Evolutionary conservation across 768 basidiomycete species (phyloP).

Genomic region (Kwoniella pini): DNA sequence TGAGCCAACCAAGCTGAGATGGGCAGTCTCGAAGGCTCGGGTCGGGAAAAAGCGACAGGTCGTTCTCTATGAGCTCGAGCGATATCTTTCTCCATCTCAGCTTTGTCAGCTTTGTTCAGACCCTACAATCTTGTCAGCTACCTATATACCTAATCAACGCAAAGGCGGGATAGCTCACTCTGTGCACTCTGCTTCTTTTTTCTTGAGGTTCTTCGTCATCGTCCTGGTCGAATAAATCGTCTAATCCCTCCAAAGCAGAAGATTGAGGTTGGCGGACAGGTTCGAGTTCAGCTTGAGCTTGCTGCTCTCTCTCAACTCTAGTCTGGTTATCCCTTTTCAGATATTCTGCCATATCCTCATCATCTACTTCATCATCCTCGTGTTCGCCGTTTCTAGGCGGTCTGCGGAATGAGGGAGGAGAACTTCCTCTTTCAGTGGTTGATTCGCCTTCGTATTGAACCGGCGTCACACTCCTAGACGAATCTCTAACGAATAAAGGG

Average conservation of each 20-base stretch:
- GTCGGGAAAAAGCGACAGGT: constrained; percentile 10
- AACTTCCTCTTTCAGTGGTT: constrained; percentile 14
- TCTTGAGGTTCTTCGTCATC: constrained; percentile 15
- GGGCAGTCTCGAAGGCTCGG: constrained; percentile 21
- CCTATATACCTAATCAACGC: too few relatives aligned
- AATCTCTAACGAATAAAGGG: constrained; percentile 4
- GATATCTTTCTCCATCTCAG: constrained; percentile 28
- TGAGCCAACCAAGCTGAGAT: constrained; percentile 18
- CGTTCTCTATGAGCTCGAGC: constrained; percentile 29
- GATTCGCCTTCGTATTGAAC: not conserved
- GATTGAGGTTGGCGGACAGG: constrained; percentile 3
- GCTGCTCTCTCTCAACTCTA: constrained; percentile 3
- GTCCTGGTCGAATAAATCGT: constrained; percentile 22
- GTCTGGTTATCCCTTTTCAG: not conserved
- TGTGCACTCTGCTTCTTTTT: constrained; percentile 9
- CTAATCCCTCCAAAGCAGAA: constrained; percentile 12
- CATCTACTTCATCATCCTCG: constrained; percentile 9
- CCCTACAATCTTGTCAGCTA: constrained; percentile 17
- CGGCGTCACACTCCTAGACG: constrained; percentile 1
- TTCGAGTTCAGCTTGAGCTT: not conserved
- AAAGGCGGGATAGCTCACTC: not conserved
- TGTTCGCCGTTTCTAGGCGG: not conserved
- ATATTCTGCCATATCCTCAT: constrained; percentile 3
- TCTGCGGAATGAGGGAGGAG: not conserved
- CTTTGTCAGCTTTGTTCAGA: constrained; percentile 32